Evolutionary conservation across 345 rosid genomes (phyloP).

Genomic region (Punica granatum): DNA sequence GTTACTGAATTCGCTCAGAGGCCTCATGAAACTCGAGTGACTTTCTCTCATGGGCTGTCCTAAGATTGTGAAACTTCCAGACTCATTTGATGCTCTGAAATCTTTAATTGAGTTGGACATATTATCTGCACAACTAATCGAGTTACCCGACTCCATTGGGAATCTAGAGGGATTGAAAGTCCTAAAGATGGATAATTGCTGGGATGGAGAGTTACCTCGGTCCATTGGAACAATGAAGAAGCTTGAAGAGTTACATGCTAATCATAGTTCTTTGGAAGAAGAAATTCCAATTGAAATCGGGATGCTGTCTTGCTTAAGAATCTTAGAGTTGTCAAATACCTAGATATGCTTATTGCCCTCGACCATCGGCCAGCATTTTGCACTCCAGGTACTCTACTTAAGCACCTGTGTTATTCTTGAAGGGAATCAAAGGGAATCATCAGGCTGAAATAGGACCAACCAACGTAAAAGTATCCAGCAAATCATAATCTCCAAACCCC

Average conservation of each 20-base stretch:
- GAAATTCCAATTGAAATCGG: slow-evolving; percentile 9
- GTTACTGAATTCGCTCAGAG: neutral
- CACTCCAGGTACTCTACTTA: slow-evolving; percentile 8
- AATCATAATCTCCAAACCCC: no score
- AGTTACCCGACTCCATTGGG: neutral
- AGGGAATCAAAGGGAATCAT: no score
- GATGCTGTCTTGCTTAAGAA: slow-evolving; percentile 3
- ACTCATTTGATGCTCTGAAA: neutral
- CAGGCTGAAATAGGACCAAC: no score
- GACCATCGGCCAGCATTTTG: slow-evolving; percentile 5
- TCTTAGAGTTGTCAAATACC: slow-evolving; percentile 9
- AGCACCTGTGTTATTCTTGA: no score
- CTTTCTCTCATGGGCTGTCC: neutral
- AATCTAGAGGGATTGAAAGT: neutral
- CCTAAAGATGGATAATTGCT: neutral
- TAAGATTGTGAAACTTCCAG: neutral
- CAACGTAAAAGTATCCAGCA: no score
- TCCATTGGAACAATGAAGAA: neutral
- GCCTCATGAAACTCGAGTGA: neutral
- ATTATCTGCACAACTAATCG: neutral
- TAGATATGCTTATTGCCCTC: slow-evolving; percentile 6
- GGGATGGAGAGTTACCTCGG: neutral
- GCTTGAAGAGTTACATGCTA: slow-evolving; percentile 8
- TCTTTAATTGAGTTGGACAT: neutral
- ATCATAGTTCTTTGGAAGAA: neutral